Evolutionary conservation across 1,139 yeast genomes (phyloP), one percentile per base, ranked within the genome.

Genomic region (Hansenula lynferdii): DNA sequence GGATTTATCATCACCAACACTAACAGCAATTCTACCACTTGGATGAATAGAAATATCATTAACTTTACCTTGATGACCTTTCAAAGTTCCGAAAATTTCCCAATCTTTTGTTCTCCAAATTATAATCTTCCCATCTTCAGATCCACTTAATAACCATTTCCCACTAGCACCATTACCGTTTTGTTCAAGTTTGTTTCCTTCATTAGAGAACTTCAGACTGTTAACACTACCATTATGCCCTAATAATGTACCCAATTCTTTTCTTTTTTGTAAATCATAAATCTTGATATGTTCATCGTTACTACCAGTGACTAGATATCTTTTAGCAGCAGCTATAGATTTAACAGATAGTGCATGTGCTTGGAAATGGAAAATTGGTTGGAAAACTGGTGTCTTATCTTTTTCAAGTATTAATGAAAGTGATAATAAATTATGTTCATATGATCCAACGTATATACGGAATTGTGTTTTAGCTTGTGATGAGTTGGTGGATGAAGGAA

Each of bases 31-130:
- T 62, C 89, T 75, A 15, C 96, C 96, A n/a, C 89, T 70, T 14
- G 96, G 96, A 59, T 92, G 99, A 35, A 92, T 84, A 26, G 90
- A 84, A 36, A 92, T 56, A 60, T 87, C 97, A 51, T 83, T 84
- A 30, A 94, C 75, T 40, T 81, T 70, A 21, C 78, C 89, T 21
- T 70, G 70, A 59, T 89, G 97, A 6, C 96, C 97, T 62, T 89
- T 89, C 58, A 94, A 68, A 20, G 82, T 80, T 3, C 94, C 95
- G 57, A 87, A 80, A 35, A 80, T 73, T 57, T 92, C 97, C 99
- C 99, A 92, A 61, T 94, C 98, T 58, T 86, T 87, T 6, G 94
- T 84, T 61, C 98, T 74, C 98, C 98, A 92, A 38, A 92, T 75
- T 44, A 87, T 77, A 39, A 94, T 81, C 47, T 80, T 83, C 29